Conservation (phyloP, 2,329 filamentous ascomycete genomes). For the Aspergillus pseudotamarii region DNA sequence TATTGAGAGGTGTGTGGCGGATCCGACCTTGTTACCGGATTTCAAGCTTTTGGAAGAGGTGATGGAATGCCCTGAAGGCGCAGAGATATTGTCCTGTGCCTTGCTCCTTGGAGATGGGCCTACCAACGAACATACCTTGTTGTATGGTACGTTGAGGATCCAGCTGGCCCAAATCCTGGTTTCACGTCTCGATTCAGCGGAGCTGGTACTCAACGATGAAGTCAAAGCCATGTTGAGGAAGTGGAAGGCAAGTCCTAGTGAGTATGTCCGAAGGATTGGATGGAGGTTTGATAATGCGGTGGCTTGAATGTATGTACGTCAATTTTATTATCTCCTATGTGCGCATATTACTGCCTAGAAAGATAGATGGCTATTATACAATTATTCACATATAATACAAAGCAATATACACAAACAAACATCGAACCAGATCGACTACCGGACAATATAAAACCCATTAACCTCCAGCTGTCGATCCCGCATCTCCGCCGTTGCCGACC, state of each 20-base stretch:
- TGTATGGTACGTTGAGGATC: neutral
- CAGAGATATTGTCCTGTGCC: neutral
- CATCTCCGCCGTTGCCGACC: constrained; percentile 47
- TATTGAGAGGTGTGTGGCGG: neutral
- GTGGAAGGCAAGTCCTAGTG: neutral
- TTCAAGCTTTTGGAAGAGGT: neutral
- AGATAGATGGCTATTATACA: neutral
- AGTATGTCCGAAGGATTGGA: neutral
- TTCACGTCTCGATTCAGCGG: neutral
- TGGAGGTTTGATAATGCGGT: neutral
- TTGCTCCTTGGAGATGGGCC: neutral
- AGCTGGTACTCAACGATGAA: neutral
- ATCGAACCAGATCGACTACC: constrained; percentile 17
- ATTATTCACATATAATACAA: constrained; percentile 1
- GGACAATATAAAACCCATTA: constrained; percentile 44
- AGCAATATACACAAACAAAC: neutral
- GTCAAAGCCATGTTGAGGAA: neutral
- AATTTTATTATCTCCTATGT: neutral
- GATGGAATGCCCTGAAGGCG: neutral
- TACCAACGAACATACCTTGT: neutral
- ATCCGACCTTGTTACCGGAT: neutral
- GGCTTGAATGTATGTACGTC: neutral
- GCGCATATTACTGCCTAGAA: neutral
- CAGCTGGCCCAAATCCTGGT: neutral
- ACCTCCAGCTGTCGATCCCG: constrained; percentile 48